These are phyloP conservation scores for Dichomitus squalens DNA, from an alignment of 1,284 basidiomycete genomes.

Conservation along the genomic window DNA sequence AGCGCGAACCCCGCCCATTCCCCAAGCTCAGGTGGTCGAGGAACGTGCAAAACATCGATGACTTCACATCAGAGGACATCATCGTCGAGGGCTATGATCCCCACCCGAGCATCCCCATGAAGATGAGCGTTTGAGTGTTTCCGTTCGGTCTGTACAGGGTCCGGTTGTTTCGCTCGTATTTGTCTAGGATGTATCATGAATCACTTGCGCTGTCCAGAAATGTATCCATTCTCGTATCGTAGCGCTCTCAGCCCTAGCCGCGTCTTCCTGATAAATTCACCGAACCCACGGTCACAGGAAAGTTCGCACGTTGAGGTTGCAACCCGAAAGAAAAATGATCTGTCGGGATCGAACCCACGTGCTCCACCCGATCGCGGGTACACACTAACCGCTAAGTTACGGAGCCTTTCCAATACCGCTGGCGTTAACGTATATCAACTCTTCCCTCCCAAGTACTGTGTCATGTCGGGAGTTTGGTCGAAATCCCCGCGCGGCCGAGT, in stretches of 20 bases:
- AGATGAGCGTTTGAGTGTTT: slow-evolving; percentile 85
- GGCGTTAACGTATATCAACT: too few relatives aligned
- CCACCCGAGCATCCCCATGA: slow-evolving; percentile 90
- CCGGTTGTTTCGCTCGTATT: neutral
- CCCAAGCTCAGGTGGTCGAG: slow-evolving; percentile 80
- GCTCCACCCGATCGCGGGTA: too few relatives aligned
- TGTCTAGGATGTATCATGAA: neutral
- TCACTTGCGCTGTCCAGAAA: neutral
- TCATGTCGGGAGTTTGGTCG: neutral
- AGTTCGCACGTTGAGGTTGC: neutral
- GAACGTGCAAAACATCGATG: slow-evolving; percentile 76
- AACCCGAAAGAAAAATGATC: too few relatives aligned
- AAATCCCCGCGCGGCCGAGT: slow-evolving; percentile 16
- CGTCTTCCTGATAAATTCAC: neutral
- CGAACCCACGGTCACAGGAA: neutral
- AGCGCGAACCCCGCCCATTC: slow-evolving; percentile 80
- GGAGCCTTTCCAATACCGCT: too few relatives aligned
- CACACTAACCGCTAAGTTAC: too few relatives aligned
- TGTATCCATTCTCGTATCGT: too few relatives aligned
- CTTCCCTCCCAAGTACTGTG: slow-evolving; percentile 1
- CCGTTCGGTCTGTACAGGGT: neutral
- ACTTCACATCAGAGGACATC: slow-evolving; percentile 83
- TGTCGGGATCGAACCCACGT: too few relatives aligned
- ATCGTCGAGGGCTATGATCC: slow-evolving; percentile 87
- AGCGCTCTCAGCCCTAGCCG: too few relatives aligned